Percentiles rank a stretch among this genome's conserved stretches.
These are phyloP conservation scores for Xylaria venustula DNA, from an alignment of 495 filamentous ascomycete genomes.

Conservation along the genomic window DNA sequence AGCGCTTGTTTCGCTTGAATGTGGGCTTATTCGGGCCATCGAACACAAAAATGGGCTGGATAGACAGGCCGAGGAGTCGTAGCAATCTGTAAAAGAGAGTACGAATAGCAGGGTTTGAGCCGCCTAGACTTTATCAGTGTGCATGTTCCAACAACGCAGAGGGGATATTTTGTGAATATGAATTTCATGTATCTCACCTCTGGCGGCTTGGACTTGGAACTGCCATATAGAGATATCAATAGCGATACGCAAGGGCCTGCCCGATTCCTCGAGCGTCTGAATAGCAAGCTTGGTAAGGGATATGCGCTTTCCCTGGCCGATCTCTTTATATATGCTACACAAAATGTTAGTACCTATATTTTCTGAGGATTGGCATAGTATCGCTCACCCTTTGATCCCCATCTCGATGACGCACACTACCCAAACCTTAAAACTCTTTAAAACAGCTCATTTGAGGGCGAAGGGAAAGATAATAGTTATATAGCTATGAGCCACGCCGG, in stretches of 20 bases:
- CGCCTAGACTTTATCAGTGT: constrained; percentile 47
- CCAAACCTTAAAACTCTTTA: not conserved
- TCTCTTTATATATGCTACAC: constrained; percentile 79
- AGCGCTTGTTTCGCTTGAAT: constrained; percentile 81
- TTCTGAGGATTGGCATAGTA: not conserved
- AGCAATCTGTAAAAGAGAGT: constrained; percentile 91
- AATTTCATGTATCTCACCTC: constrained; percentile 44
- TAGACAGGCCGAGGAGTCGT: constrained; percentile 73
- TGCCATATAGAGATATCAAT: constrained; percentile 98
- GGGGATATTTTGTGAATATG: not conserved
- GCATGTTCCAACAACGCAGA: not conserved
- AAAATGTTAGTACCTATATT: constrained; percentile 19
- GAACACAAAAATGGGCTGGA: constrained; percentile 93
- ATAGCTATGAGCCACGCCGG: not conserved
- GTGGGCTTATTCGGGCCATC: constrained; percentile 87
- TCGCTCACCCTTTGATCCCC: constrained; percentile 60
- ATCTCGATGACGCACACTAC: constrained; percentile 32
- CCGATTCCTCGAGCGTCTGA: constrained; percentile 65
- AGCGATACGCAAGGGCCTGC: constrained; percentile 77
- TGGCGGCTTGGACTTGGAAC: constrained; percentile 84
- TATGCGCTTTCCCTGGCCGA: constrained; percentile 75
- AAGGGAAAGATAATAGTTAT: not conserved
- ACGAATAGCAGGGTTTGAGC: constrained; percentile 84
- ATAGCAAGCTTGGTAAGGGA: constrained; percentile 82
- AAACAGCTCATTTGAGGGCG: constrained; percentile 1